Conservation (phyloP, 164 flowering plant genomes). For the Paratinospora sagittata region DNA sequence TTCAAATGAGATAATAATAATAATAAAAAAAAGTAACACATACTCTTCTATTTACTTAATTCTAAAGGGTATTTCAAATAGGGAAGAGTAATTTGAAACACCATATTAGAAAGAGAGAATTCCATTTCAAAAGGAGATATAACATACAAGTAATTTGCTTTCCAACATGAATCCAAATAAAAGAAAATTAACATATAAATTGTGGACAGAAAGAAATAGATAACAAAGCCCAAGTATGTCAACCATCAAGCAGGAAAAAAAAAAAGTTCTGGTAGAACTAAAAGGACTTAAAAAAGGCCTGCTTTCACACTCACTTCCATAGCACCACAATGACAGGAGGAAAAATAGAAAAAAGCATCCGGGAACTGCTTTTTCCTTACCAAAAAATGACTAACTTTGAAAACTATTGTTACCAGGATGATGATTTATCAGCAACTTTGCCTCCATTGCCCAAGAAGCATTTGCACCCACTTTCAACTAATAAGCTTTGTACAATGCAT, state of each 20-base stretch:
- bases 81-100: background rate
- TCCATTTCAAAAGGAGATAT: slow-evolving; percentile 5
- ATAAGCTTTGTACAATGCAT: too few species aligned
- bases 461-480: too few species aligned
- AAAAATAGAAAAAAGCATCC: slow-evolving; percentile 13
- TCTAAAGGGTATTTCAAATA: background rate
- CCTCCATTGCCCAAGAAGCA: too few species aligned
- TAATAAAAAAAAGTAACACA: too few species aligned
- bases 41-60: too few species aligned
- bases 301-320: slow-evolving; percentile 4
- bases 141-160: slow-evolving; percentile 2
- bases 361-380: slow-evolving; percentile 14
- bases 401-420: too few species aligned
- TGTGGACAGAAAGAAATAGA: slow-evolving; percentile 7
- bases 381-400: too few species aligned
- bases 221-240: slow-evolving; percentile 9
- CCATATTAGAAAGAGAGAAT: background rate
- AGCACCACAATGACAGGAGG: slow-evolving; percentile 4
- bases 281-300: slow-evolving; percentile 7
- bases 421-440: too few species aligned
- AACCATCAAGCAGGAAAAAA: slow-evolving; percentile 3
- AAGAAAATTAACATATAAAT: too few species aligned
- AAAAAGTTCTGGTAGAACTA: background rate
- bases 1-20: too few species aligned
- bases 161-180: too few species aligned